Percentiles rank a stretch among this genome's conserved stretches.
Evolutionary conservation across 345 rosid genomes (phyloP).

Genomic region (Corchorus olitorius): DNA sequence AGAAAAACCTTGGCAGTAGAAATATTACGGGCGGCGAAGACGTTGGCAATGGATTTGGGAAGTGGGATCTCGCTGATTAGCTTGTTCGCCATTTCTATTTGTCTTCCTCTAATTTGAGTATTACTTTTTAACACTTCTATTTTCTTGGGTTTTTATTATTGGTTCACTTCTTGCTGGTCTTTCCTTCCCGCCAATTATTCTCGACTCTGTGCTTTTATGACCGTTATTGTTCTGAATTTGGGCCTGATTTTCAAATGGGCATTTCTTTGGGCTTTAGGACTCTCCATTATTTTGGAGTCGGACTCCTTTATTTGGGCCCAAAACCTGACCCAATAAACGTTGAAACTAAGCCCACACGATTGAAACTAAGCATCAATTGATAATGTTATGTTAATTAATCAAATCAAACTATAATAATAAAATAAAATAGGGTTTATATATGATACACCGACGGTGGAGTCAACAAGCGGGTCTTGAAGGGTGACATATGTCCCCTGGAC

Average conservation of each 20-base stretch:
- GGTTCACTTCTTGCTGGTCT: background rate
- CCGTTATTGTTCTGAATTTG: background rate
- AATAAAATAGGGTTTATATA: too few species aligned
- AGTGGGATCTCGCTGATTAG: conserved; percentile 65
- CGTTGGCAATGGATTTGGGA: conserved; percentile 48
- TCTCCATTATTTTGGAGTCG: background rate
- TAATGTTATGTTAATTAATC: too few species aligned
- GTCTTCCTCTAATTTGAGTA: background rate
- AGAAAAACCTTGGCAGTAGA: conserved; percentile 60
- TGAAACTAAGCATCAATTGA: too few species aligned
- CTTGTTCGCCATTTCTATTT: conserved; percentile 59
- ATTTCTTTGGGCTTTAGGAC: background rate
- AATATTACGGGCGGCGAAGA: conserved; percentile 80
- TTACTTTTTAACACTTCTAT: background rate
- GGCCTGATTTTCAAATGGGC: background rate
- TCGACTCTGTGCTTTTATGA: background rate
- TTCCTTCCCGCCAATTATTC: conserved; percentile 32
- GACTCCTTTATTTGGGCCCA: background rate
- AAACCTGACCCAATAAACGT: too few species aligned
- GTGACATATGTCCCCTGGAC: too few species aligned
- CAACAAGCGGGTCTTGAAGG: too few species aligned
- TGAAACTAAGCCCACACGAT: background rate
- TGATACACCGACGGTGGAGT: too few species aligned
- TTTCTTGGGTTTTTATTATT: background rate
- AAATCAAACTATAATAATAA: too few species aligned